phyloP scores from a whole-genome alignment of 2,329 filamentous ascomycete species.

The Pyrenochaeta sp. region DNA sequence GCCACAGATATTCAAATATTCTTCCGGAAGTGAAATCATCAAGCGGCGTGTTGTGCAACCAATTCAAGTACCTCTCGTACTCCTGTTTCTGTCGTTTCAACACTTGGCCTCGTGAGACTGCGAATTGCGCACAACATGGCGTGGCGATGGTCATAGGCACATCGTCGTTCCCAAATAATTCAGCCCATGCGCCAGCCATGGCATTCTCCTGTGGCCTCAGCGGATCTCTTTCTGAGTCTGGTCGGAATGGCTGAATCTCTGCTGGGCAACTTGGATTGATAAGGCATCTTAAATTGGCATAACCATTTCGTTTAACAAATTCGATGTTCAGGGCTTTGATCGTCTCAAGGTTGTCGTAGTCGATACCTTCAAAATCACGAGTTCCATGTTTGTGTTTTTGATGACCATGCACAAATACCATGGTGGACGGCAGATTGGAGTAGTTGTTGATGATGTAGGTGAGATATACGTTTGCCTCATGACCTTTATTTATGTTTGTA shows the following conservation, averaged over 20 bases:
- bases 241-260: conserved; percentile 47
- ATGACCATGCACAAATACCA: conserved; percentile 27
- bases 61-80: conserved; percentile 35
- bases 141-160: conserved; percentile 48
- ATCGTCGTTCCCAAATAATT: conserved; percentile 20
- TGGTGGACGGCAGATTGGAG: conserved; percentile 24
- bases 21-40: conserved; percentile 31
- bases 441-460: conserved; percentile 37
- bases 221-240: conserved; percentile 18
- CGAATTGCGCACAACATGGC: conserved; percentile 55
- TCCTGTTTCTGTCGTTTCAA: conserved; percentile 31
- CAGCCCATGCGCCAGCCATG: conserved; percentile 26
- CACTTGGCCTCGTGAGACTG: conserved; percentile 43
- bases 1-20: conserved; percentile 39
- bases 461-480: conserved; percentile 34
- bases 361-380: conserved; percentile 15
- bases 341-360: conserved; percentile 11
- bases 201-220: conserved; percentile 19
- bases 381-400: conserved; percentile 22
- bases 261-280: conserved; percentile 51
- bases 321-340: conserved; percentile 42
- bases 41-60: conserved; percentile 30
- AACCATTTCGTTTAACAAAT: conserved; percentile 50
- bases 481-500: conserved; percentile 25
- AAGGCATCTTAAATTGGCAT: conserved; percentile 53